Evolutionary conservation across 2,329 filamentous ascomycete species (phyloP).

Genomic region (Colletotrichum godetiae): DNA sequence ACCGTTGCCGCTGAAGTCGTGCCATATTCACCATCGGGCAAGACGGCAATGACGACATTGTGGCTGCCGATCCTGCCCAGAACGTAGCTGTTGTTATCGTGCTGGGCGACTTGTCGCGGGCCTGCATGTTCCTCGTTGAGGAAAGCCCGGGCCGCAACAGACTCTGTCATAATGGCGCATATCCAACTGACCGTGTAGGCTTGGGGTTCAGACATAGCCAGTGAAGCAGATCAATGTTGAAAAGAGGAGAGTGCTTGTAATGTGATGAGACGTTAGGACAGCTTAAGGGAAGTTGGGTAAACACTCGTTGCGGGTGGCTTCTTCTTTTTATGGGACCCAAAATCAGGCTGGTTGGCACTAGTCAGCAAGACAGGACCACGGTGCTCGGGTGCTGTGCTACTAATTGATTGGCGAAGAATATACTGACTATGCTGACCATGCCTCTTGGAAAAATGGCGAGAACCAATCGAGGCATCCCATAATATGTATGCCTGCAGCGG

Average conservation of each 20-base stretch:
- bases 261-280: background rate
- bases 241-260: background rate
- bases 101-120: background rate
- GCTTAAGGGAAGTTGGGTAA: background rate
- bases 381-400: too few relatives aligned
- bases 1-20: conserved; percentile 38
- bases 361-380: too few relatives aligned
- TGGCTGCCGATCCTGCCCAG: conserved; percentile 46
- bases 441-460: background rate
- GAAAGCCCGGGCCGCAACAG: background rate
- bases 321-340: background rate
- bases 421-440: background rate
- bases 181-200: conserved; percentile 24
- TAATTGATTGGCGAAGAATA: background rate
- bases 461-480: background rate
- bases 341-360: background rate
- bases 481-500: background rate
- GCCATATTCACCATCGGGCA: conserved; percentile 44
- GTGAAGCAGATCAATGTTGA: background rate
- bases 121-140: conserved; percentile 2
- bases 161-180: conserved; percentile 1
- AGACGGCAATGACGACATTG: conserved; percentile 47
- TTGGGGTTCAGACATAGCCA: background rate
- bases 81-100: conserved; percentile 45
- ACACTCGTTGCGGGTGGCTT: background rate